Percentiles rank a stretch among this genome's conserved stretches.
Conservation (phyloP, 805 yeast species). For the Kodamaea fukazawae region DNA sequence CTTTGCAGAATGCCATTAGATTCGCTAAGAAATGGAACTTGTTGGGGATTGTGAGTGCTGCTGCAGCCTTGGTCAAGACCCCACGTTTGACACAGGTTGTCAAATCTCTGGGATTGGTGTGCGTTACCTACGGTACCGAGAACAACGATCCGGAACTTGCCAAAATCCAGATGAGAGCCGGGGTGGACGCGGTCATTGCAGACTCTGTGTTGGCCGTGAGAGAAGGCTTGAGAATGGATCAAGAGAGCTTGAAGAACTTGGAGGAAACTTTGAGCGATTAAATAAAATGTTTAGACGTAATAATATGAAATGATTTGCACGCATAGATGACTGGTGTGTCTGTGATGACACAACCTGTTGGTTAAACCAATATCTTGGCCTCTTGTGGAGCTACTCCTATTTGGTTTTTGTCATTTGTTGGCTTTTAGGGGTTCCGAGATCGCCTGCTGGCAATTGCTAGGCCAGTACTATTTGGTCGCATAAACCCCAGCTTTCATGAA, state of each 20-base stretch:
- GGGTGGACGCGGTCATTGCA: slow-evolving; percentile 98
- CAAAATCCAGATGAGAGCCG: slow-evolving; percentile 82
- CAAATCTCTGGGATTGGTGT: slow-evolving; percentile 84
- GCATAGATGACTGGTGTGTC: no score
- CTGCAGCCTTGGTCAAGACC: slow-evolving; percentile 79
- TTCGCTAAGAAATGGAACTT: slow-evolving; percentile 90
- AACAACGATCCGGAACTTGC: slow-evolving; percentile 86
- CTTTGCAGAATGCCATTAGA: slow-evolving; percentile 86
- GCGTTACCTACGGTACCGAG: slow-evolving; percentile 84
- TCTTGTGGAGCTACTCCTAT: no score
- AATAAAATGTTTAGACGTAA: background rate
- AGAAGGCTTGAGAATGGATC: slow-evolving; percentile 58
- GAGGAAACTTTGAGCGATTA: slow-evolving; percentile 16
- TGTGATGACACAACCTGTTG: no score
- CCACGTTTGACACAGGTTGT: slow-evolving; percentile 91
- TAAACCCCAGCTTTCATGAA: no score
- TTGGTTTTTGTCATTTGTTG: no score
- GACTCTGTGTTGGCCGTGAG: slow-evolving; percentile 93
- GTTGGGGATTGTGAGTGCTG: slow-evolving; percentile 88
- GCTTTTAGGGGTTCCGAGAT: no score
- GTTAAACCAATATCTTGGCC: no score
- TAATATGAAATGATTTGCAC: no score
- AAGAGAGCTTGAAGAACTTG: slow-evolving; percentile 18
- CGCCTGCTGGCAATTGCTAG: no score
- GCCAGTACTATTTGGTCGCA: no score